Evolutionary conservation across 352 stramenopile genomes (phyloP).

Genomic region (Phytophthora rubi): DNA sequence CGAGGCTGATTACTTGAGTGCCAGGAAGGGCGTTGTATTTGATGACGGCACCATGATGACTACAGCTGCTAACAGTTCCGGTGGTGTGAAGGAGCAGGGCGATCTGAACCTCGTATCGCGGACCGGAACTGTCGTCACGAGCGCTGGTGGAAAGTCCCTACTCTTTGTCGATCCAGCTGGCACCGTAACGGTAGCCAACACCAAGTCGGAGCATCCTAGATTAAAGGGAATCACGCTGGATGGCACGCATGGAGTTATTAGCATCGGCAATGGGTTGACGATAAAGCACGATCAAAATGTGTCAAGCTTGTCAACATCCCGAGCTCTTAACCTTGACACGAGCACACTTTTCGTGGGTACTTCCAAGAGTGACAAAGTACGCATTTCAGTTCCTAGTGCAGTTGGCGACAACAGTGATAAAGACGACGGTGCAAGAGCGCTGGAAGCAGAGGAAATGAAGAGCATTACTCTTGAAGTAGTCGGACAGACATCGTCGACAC

Average conservation of each 20-base stretch:
- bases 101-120: conserved; percentile 81
- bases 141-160: conserved; percentile 63
- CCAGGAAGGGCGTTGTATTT: conserved; percentile 70
- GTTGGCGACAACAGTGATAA: conserved; percentile 8
- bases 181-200: conserved; percentile 55
- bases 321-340: conserved; percentile 58
- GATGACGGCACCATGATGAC: conserved; percentile 83
- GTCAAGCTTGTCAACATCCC: conserved; percentile 47
- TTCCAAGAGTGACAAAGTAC: conserved; percentile 29
- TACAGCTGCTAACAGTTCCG: conserved; percentile 75
- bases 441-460: conserved; percentile 20
- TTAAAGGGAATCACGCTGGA: conserved; percentile 58
- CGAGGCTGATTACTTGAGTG: conserved; percentile 70
- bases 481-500: conserved; percentile 57
- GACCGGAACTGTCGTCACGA: conserved; percentile 66
- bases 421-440: conserved; percentile 19
- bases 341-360: conserved; percentile 39
- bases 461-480: conserved; percentile 54
- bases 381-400: conserved; percentile 28
- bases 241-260: conserved; percentile 42
- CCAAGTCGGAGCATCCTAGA: conserved; percentile 51
- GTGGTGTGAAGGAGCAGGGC: conserved; percentile 75
- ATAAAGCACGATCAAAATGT: conserved; percentile 55
- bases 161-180: conserved; percentile 64
- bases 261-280: conserved; percentile 45